phyloP scores from a whole-genome alignment of 2,329 filamentous ascomycete species.

The Epichloe uncinata region DNA sequence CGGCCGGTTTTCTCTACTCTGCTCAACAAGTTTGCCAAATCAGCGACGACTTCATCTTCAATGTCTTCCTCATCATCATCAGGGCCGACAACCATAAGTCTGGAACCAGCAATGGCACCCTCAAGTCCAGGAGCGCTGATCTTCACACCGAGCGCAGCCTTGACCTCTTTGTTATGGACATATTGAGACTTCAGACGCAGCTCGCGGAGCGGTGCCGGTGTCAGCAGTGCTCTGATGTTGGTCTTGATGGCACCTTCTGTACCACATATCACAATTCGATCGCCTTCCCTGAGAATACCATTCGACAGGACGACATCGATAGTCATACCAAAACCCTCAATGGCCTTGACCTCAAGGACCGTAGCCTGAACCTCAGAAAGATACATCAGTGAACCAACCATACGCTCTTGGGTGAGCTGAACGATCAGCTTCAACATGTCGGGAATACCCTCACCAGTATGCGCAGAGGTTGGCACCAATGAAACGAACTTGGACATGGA shows the following conservation, averaged over 20 bases:
- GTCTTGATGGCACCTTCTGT: slow-evolving; percentile 93
- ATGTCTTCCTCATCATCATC: slow-evolving; percentile 96
- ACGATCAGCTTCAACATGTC: slow-evolving; percentile 96
- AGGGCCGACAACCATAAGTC: slow-evolving; percentile 83
- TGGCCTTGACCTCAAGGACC: slow-evolving; percentile 96
- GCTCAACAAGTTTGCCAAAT: slow-evolving; percentile 82
- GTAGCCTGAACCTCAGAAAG: slow-evolving; percentile 95
- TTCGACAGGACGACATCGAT: slow-evolving; percentile 96
- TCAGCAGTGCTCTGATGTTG: slow-evolving; percentile 87
- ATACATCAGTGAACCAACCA: slow-evolving; percentile 97
- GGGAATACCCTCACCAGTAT: slow-evolving; percentile 97
- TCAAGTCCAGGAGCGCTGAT: slow-evolving; percentile 94
- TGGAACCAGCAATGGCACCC: slow-evolving; percentile 89
- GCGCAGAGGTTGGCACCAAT: slow-evolving; percentile 91
- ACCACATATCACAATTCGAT: slow-evolving; percentile 88
- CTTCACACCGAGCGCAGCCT: slow-evolving; percentile 96
- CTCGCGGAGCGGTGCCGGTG: slow-evolving; percentile 85
- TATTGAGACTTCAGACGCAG: slow-evolving; percentile 91
- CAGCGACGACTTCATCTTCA: slow-evolving; percentile 89
- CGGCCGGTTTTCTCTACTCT: slow-evolving; percentile 84
- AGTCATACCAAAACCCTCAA: slow-evolving; percentile 96
- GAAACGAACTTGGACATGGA: slow-evolving; percentile 90
- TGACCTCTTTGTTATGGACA: slow-evolving; percentile 98
- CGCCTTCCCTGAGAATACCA: slow-evolving; percentile 85
- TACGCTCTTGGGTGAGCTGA: slow-evolving; percentile 87